Conservation (phyloP, 129 eudicot species). For the Rutidosis leptorrhynchoides region DNA sequence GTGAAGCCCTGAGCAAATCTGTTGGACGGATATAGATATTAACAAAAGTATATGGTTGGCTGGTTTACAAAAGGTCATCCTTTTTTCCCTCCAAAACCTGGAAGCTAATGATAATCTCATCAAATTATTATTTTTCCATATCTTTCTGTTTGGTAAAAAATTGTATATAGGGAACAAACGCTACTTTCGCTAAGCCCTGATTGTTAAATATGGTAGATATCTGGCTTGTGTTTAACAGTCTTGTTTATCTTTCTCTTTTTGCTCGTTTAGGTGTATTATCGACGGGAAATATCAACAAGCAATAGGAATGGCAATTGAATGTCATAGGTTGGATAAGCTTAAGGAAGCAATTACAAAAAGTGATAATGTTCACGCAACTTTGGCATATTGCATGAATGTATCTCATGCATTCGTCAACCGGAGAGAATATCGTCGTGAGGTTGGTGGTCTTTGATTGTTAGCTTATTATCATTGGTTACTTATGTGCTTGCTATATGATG, state of each 20-base stretch:
- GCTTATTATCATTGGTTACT: no score
- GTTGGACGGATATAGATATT: not conserved
- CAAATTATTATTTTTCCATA: not conserved
- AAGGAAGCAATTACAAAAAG: constrained; percentile 84
- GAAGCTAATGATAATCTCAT: not conserved
- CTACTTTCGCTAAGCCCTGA: not conserved
- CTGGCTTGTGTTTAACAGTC: not conserved
- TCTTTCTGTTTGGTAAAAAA: not conserved
- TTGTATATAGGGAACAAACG: not conserved
- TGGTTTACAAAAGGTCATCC: not conserved
- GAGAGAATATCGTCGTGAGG: constrained; percentile 90
- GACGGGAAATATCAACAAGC: constrained; percentile 95
- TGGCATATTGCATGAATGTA: constrained; percentile 75
- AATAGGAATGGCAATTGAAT: constrained; percentile 91
- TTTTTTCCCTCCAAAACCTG: not conserved
- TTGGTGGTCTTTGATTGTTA: constrained; percentile 6
- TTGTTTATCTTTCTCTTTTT: not conserved
- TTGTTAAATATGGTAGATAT: not conserved
- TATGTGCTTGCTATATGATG: no score
- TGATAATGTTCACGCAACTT: constrained; percentile 68
- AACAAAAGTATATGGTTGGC: not conserved
- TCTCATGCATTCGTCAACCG: constrained; percentile 77
- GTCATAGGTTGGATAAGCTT: constrained; percentile 88
- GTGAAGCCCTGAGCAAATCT: not conserved
- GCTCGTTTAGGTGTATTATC: constrained; percentile 58